Evolutionary conservation across 768 basidiomycete species (phyloP).

Genomic region (Termitomyces sp.): DNA sequence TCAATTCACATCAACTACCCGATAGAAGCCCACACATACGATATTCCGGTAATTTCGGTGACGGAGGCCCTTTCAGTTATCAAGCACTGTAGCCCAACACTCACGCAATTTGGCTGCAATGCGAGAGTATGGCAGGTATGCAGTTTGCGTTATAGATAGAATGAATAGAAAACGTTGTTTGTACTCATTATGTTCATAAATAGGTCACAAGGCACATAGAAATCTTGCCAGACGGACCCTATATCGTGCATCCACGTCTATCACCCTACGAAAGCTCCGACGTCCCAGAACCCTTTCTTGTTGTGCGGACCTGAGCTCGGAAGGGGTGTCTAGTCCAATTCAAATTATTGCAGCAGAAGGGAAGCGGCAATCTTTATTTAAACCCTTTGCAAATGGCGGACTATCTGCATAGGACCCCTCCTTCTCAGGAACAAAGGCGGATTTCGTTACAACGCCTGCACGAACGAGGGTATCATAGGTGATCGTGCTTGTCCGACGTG

Average conservation of each 20-base stretch:
- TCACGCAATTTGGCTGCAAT: slow-evolving; percentile 63
- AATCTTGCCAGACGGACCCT: slow-evolving; percentile 30
- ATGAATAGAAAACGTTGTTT: neutral
- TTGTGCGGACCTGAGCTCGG: slow-evolving; percentile 42
- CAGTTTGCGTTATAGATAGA: neutral
- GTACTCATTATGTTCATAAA: neutral
- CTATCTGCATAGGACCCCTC: slow-evolving; percentile 19
- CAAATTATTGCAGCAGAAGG: neutral
- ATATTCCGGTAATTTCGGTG: slow-evolving; percentile 23
- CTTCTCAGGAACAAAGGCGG: slow-evolving; percentile 52
- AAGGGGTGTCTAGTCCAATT: neutral
- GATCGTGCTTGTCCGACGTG: slow-evolving; percentile 49
- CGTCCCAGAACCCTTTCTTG: slow-evolving; percentile 68
- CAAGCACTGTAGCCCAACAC: slow-evolving; percentile 40
- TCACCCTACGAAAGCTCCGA: slow-evolving; percentile 57
- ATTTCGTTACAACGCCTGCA: slow-evolving; percentile 60
- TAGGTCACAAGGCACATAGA: slow-evolving; percentile 43
- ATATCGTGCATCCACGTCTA: slow-evolving; percentile 31
- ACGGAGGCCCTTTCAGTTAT: slow-evolving; percentile 39
- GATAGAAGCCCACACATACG: slow-evolving; percentile 20
- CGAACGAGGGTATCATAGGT: slow-evolving; percentile 79
- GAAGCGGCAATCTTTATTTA: too few relatives aligned
- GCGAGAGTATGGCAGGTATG: slow-evolving; percentile 65
- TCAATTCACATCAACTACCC: slow-evolving; percentile 59
- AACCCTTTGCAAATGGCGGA: slow-evolving; percentile 54